Evolutionary conservation across 2,329 filamentous ascomycete genomes (phyloP).

Genomic region (Diaporthe humulicola): DNA sequence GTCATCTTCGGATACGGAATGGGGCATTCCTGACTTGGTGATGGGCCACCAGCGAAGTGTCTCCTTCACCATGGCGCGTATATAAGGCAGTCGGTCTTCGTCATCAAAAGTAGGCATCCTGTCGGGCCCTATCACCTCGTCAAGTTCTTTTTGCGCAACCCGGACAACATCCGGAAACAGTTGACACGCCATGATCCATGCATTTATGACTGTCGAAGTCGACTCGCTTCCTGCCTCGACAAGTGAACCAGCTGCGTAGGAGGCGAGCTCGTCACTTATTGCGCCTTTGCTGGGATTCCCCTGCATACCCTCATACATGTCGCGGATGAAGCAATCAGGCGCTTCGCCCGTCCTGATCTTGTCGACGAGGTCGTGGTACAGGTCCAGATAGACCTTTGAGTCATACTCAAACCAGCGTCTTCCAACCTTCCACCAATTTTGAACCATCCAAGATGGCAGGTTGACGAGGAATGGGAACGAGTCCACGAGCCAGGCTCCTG

Average conservation of each 20-base stretch:
- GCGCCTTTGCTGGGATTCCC: conserved; percentile 43
- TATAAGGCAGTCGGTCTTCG: conserved; percentile 52
- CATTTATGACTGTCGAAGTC: conserved; percentile 48
- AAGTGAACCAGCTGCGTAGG: conserved; percentile 46
- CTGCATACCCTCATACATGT: conserved; percentile 44
- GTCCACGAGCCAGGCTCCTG: conserved; percentile 54
- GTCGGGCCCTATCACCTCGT: conserved; percentile 50
- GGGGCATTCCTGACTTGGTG: conserved; percentile 48
- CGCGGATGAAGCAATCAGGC: conserved; percentile 47
- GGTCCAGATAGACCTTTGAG: conserved; percentile 32
- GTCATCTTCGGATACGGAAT: conserved; percentile 53
- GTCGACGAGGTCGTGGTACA: conserved; percentile 38
- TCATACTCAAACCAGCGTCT: conserved; percentile 17
- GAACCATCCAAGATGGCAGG: conserved; percentile 44
- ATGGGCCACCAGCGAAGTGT: conserved; percentile 55
- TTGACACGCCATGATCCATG: conserved; percentile 54
- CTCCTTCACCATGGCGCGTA: conserved; percentile 56
- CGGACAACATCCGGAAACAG: conserved; percentile 51
- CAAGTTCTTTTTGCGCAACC: conserved; percentile 53
- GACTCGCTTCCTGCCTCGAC: conserved; percentile 53
- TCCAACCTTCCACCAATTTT: conserved; percentile 41
- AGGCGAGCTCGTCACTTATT: conserved; percentile 44
- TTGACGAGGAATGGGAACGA: conserved; percentile 49
- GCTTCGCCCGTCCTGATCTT: conserved; percentile 45
- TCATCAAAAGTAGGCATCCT: conserved; percentile 52